Percentiles rank a stretch among this genome's conserved stretches.
Conservation (phyloP, 2,329 filamentous ascomycete genomes). For the Gliomastix tumulicola region DNA sequence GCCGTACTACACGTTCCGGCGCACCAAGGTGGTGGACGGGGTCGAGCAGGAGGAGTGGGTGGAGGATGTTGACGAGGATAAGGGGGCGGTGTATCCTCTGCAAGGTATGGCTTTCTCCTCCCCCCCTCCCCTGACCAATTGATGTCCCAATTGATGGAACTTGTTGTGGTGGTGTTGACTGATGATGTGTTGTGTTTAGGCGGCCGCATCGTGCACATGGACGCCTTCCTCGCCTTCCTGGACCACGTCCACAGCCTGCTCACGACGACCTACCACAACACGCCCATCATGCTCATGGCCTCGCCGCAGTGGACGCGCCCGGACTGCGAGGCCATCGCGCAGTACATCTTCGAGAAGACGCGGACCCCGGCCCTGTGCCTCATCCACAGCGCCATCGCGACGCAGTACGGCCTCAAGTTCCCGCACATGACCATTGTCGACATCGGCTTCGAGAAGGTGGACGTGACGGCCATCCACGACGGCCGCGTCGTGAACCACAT, state of each 20-base stretch:
- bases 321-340: slow-evolving; percentile 80
- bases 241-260: slow-evolving; percentile 86
- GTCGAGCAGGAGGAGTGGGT: slow-evolving; percentile 64
- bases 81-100: slow-evolving; percentile 87
- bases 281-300: slow-evolving; percentile 82
- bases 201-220: slow-evolving; percentile 84
- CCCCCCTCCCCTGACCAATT: neutral
- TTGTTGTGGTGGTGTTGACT: too few species aligned
- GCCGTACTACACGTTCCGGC: slow-evolving; percentile 71
- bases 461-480: slow-evolving; percentile 85
- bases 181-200: slow-evolving; percentile 36
- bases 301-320: slow-evolving; percentile 86
- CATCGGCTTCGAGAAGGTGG: slow-evolving; percentile 85
- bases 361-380: slow-evolving; percentile 88
- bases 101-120: slow-evolving; percentile 32
- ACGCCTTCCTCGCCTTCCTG: slow-evolving; percentile 87
- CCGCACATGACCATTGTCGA: slow-evolving; percentile 81
- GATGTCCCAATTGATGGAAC: neutral
- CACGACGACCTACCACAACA: slow-evolving; percentile 91
- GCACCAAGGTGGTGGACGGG: slow-evolving; percentile 44
- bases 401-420: slow-evolving; percentile 73
- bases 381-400: slow-evolving; percentile 81
- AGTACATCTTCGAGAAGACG: slow-evolving; percentile 96
- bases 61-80: slow-evolving; percentile 80
- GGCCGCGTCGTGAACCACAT: slow-evolving; percentile 64